Conservation (phyloP, 495 filamentous ascomycete genomes). For the Diplogelasinospora grovesii region DNA sequence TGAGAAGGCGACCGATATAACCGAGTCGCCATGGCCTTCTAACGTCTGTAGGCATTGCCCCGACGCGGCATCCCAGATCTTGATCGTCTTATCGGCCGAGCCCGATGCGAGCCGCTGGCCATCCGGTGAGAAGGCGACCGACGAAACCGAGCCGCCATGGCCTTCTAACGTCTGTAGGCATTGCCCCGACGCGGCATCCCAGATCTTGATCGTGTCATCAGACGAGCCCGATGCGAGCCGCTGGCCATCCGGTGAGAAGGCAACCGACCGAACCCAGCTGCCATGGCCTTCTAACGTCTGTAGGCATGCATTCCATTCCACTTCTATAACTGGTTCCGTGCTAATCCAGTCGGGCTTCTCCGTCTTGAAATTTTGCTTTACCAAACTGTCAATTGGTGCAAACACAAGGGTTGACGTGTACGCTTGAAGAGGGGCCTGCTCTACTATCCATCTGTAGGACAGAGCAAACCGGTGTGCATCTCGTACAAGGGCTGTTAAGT, state of each 20-base stretch:
- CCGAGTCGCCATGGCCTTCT: conserved; percentile 55
- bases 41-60: conserved; percentile 75
- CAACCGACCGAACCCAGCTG: background rate
- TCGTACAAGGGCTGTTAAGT: conserved; percentile 8
- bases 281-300: conserved; percentile 4
- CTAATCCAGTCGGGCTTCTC: conserved; percentile 4
- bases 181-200: conserved; percentile 2
- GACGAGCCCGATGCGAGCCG: background rate
- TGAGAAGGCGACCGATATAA: conserved; percentile 13
- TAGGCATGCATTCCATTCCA: conserved; percentile 4
- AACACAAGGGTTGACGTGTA: conserved; percentile 8
- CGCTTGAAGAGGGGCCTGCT: conserved; percentile 15
- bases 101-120: conserved; percentile 72
- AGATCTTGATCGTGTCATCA: conserved; percentile 5
- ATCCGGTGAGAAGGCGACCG: conserved; percentile 8
- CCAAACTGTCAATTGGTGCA: conserved; percentile 1
- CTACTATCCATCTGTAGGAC: conserved; percentile 17
- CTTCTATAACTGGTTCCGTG: conserved; percentile 3
- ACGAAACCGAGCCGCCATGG: conserved; percentile 1
- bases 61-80: conserved; percentile 84
- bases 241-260: conserved; percentile 6
- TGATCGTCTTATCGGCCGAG: conserved; percentile 81
- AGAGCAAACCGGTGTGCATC: conserved; percentile 24
- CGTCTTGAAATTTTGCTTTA: conserved; percentile 2
- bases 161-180: conserved; percentile 10